phyloP scores from a whole-genome alignment of 345 rosid species.

The Aethionema arabicum region DNA sequence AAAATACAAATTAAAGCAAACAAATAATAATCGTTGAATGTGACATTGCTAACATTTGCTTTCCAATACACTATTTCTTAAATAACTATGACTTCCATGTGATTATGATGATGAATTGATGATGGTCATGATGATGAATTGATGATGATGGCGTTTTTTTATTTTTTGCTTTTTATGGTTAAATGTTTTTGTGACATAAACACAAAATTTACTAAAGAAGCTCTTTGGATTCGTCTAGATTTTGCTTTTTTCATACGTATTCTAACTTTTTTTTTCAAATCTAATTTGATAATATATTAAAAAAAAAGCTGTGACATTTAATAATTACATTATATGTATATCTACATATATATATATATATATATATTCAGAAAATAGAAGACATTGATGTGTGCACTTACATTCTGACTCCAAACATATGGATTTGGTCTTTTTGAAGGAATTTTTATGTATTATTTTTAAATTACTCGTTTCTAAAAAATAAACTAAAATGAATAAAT shows the following conservation, averaged over 20 bases:
- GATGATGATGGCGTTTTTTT: conserved; percentile 9
- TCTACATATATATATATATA: too few relatives aligned
- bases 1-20: conserved; percentile 12
- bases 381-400: neutral
- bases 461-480: neutral
- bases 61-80: conserved; percentile 24
- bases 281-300: neutral
- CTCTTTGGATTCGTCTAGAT: conserved; percentile 30
- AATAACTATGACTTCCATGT: neutral
- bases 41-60: conserved; percentile 32
- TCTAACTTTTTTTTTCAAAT: neutral
- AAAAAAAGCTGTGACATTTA: neutral
- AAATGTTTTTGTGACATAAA: conserved; percentile 3
- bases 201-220: conserved; percentile 22
- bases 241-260: conserved; percentile 35
- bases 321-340: too few relatives aligned
- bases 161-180: conserved; percentile 1
- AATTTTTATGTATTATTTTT: neutral
- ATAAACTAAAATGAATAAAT: neutral
- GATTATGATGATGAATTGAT: conserved; percentile 7
- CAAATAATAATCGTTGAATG: conserved; percentile 22
- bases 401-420: too few relatives aligned
- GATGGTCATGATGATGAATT: conserved; percentile 4
- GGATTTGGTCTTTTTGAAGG: neutral
- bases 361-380: neutral